Evolutionary conservation across 306 rosid genomes (phyloP).

Genomic region (Trifolium dubium): DNA sequence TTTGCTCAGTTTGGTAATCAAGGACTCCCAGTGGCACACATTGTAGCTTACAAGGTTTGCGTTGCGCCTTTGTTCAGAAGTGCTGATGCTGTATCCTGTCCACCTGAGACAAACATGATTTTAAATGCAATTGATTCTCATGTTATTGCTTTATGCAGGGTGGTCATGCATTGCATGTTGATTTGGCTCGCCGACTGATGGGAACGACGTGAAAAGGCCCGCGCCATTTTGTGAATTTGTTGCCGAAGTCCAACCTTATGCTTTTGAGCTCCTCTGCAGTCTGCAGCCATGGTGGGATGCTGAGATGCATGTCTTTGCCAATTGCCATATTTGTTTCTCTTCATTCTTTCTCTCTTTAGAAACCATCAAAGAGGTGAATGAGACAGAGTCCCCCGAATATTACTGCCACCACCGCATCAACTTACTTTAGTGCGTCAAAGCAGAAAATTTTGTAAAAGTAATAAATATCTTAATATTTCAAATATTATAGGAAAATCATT

Average conservation of each 20-base stretch:
- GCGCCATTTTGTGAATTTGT: slow-evolving; percentile 9
- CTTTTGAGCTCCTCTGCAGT: slow-evolving; percentile 10
- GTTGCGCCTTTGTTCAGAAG: slow-evolving; percentile 7
- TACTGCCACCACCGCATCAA: not conserved
- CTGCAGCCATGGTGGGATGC: not conserved
- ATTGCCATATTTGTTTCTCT: not conserved
- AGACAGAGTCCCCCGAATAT: not conserved
- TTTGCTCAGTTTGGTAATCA: slow-evolving; percentile 78
- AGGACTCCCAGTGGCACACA: slow-evolving; percentile 92
- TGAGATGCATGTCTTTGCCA: not conserved
- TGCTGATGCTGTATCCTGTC: slow-evolving; percentile 21
- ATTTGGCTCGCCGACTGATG: slow-evolving; percentile 59
- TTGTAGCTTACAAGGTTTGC: slow-evolving; percentile 75
- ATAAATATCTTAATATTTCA: not conserved
- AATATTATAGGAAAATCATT: not conserved
- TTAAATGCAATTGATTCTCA: slow-evolving; percentile 15
- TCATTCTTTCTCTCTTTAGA: not conserved
- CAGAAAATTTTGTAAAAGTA: slow-evolving; percentile 1
- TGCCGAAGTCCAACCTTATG: slow-evolving; percentile 1
- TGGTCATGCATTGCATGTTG: slow-evolving; percentile 78
- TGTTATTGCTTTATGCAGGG: slow-evolving; percentile 53
- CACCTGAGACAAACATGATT: not conserved
- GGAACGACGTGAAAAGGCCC: slow-evolving; percentile 43
- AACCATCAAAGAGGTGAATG: not conserved
- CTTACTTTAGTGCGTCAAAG: not conserved